These are phyloP conservation scores for Penicillium atrosanguineum DNA, from an alignment of 495 filamentous ascomycete species.

Conservation along the genomic window DNA sequence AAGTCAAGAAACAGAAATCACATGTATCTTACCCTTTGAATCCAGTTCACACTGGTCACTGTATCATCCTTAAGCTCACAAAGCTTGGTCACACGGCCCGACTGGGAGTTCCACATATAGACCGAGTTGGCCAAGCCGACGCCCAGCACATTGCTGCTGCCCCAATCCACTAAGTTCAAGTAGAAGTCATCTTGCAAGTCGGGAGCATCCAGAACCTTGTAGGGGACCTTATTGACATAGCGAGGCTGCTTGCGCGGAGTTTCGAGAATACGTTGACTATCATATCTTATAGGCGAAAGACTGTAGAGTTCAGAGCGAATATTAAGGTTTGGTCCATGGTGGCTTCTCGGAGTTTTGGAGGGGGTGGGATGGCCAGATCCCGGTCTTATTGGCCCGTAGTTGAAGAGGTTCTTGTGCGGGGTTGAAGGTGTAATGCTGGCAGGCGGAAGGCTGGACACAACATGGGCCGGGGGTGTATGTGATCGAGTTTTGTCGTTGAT, in stretches of 20 bases:
- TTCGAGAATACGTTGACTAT: constrained; percentile 86
- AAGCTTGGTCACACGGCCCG: constrained; percentile 83
- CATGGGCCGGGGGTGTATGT: constrained; percentile 74
- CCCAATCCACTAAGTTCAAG: constrained; percentile 96
- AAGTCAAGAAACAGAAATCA: not conserved
- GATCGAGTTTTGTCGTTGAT: constrained; percentile 69
- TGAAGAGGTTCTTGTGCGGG: constrained; percentile 95
- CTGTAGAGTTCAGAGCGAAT: constrained; percentile 89
- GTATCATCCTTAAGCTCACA: constrained; percentile 92
- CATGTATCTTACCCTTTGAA: constrained; percentile 62
- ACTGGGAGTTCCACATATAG: constrained; percentile 97
- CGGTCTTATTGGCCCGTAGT: constrained; percentile 78
- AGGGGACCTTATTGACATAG: constrained; percentile 91
- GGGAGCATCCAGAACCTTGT: constrained; percentile 95
- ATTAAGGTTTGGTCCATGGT: constrained; percentile 81
- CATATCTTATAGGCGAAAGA: constrained; percentile 83
- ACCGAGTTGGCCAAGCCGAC: constrained; percentile 90
- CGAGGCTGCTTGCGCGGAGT: constrained; percentile 84
- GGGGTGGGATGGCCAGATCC: constrained; percentile 76
- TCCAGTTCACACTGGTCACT: constrained; percentile 96
- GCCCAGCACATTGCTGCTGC: constrained; percentile 88
- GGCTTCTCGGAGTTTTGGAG: constrained; percentile 82
- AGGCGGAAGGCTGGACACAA: constrained; percentile 58
- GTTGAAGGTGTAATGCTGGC: constrained; percentile 83
- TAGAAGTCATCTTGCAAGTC: constrained; percentile 98